Percentiles rank a stretch among this genome's conserved stretches.
phyloP scores from a whole-genome alignment of 2,329 filamentous ascomycete species.

The Hirsutella rhossiliensis region DNA sequence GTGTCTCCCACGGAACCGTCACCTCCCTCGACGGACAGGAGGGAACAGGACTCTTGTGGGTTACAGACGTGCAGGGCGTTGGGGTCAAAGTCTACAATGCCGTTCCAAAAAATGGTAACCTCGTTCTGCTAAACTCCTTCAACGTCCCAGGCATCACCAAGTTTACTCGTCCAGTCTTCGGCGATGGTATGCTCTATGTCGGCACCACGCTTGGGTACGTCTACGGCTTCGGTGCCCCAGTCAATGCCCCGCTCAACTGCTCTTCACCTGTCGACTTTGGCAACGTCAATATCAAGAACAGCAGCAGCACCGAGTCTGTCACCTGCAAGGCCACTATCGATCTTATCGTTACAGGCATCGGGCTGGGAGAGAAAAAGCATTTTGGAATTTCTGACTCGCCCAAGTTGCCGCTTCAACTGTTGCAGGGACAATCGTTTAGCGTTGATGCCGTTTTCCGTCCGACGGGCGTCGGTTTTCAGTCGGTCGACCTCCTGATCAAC shows the following conservation, averaged over 20 bases:
- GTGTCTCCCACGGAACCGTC: slow-evolving; percentile 43
- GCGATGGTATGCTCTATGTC: slow-evolving; percentile 42
- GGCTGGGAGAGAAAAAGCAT: slow-evolving; percentile 19
- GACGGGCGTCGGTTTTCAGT: slow-evolving; percentile 31
- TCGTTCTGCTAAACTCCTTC: slow-evolving; percentile 38
- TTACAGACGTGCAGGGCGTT: slow-evolving; percentile 39
- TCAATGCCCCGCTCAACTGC: slow-evolving; percentile 41
- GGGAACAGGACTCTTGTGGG: slow-evolving; percentile 45
- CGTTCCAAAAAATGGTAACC: slow-evolving; percentile 29
- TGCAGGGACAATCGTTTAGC: slow-evolving; percentile 25
- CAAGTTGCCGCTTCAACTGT: slow-evolving; percentile 15
- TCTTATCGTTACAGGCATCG: slow-evolving; percentile 27
- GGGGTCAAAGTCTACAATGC: slow-evolving; percentile 41
- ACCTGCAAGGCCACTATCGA: slow-evolving; percentile 35
- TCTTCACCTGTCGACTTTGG: slow-evolving; percentile 36
- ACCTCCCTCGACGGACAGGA: slow-evolving; percentile 40
- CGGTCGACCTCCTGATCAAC: slow-evolving; percentile 32
- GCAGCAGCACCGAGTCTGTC: slow-evolving; percentile 16
- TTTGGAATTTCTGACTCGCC: slow-evolving; percentile 24
- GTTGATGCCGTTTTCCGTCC: slow-evolving; percentile 34
- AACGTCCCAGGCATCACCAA: slow-evolving; percentile 39
- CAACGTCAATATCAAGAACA: slow-evolving; percentile 25
- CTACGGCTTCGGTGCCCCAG: slow-evolving; percentile 43
- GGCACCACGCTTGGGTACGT: slow-evolving; percentile 37
- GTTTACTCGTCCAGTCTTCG: slow-evolving; percentile 46